These are phyloP conservation scores for Globisporangium cederbergense DNA, from an alignment of 352 stramenopile genomes.

Conservation along the genomic window DNA sequence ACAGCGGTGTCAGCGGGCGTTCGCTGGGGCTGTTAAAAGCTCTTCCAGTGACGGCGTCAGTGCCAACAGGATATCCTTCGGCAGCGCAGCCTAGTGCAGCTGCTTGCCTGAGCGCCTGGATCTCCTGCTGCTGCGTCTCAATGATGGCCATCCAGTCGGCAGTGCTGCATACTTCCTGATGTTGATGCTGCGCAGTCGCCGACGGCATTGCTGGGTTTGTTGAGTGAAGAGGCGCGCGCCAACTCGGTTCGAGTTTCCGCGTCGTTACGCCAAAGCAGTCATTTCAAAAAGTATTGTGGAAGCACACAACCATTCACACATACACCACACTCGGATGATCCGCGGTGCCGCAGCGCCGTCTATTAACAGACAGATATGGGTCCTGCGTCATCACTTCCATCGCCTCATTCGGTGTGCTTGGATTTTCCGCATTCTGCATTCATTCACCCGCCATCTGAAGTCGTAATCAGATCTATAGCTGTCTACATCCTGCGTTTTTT, in stretches of 20 bases:
- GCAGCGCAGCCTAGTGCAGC: neutral
- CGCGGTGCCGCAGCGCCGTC: too few relatives aligned
- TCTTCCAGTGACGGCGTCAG: constrained; percentile 2
- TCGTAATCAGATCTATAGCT: too few relatives aligned
- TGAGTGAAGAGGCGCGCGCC: neutral
- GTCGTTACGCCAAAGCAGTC: neutral
- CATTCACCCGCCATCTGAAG: too few relatives aligned
- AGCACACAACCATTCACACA: too few relatives aligned
- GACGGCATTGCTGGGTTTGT: neutral
- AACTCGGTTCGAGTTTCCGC: neutral
- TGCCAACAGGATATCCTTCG: neutral
- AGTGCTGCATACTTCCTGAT: neutral
- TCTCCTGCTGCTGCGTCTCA: constrained; percentile 47
- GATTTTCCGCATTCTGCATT: too few relatives aligned
- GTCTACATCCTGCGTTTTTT: too few relatives aligned
- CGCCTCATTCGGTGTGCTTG: too few relatives aligned
- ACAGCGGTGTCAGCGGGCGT: constrained; percentile 15
- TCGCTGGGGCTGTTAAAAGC: constrained; percentile 10
- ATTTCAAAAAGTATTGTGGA: neutral
- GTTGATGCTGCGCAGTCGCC: neutral
- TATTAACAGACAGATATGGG: too few relatives aligned
- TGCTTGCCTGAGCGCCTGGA: constrained; percentile 31
- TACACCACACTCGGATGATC: too few relatives aligned
- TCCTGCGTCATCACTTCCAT: too few relatives aligned
- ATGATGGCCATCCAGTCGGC: constrained; percentile 38